Percentiles rank a stretch among this genome's conserved stretches.
Conservation (phyloP, 768 basidiomycete genomes). For the Boletus patriciae region DNA sequence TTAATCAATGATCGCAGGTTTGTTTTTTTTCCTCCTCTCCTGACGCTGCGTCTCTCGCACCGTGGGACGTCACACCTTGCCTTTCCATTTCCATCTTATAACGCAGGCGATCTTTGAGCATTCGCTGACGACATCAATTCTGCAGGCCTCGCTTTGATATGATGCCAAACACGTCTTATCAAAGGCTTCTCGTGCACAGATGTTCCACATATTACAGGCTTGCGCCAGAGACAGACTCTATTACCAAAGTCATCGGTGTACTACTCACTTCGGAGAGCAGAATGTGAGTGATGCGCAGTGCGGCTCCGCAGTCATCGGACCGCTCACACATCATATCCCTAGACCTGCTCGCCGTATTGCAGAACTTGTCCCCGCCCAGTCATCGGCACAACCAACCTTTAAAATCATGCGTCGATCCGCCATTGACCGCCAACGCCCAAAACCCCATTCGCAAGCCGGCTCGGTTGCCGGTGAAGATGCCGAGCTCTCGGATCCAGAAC, state of each 20-base stretch:
- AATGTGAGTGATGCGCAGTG: slow-evolving; percentile 54
- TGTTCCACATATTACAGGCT: slow-evolving; percentile 81
- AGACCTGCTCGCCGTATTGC: slow-evolving; percentile 71
- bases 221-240: slow-evolving; percentile 63
- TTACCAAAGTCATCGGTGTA: slow-evolving; percentile 64
- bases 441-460: slow-evolving; percentile 67
- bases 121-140: slow-evolving; percentile 27
- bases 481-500: slow-evolving; percentile 75
- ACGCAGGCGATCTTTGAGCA: not conserved
- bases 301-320: not conserved
- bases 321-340: slow-evolving; percentile 18
- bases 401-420: slow-evolving; percentile 80
- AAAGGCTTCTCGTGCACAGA: slow-evolving; percentile 82
- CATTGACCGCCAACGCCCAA: slow-evolving; percentile 53
- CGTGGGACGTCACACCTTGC: not conserved
- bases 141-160: slow-evolving; percentile 63
- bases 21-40: slow-evolving; percentile 27
- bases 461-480: slow-evolving; percentile 75
- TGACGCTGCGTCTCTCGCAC: slow-evolving; percentile 2
- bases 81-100: slow-evolving; percentile 1
- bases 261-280: slow-evolving; percentile 60
- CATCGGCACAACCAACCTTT: slow-evolving; percentile 69
- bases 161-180: slow-evolving; percentile 73
- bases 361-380: slow-evolving; percentile 77
- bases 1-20: slow-evolving; percentile 76